phyloP scores from a whole-genome alignment of 805 yeast species.

The Candida odintsovae region DNA sequence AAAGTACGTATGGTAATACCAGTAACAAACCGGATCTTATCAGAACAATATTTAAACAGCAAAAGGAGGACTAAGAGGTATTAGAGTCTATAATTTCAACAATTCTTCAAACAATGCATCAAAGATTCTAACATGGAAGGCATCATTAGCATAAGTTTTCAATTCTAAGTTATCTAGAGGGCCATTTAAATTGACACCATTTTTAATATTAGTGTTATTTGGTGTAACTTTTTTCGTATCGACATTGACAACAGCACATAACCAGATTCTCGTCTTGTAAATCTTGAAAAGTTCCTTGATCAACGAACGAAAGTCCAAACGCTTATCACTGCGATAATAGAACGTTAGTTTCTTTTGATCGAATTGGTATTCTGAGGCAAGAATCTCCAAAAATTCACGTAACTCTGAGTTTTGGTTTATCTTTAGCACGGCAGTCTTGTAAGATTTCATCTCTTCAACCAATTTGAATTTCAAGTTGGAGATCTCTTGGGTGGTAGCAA shows the following conservation, averaged over 20 bases:
- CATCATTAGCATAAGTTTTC: slow-evolving; percentile 10
- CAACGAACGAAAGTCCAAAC: slow-evolving; percentile 69
- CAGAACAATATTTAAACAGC: too few relatives aligned
- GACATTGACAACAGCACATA: slow-evolving; percentile 50
- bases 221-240: not conserved
- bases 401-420: slow-evolving; percentile 31
- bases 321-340: slow-evolving; percentile 56
- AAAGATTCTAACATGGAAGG: slow-evolving; percentile 24
- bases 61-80: too few relatives aligned
- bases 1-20: not conserved
- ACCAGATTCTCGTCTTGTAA: slow-evolving; percentile 77
- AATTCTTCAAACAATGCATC: slow-evolving; percentile 9
- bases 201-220: slow-evolving; percentile 2
- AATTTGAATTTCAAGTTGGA: slow-evolving; percentile 56
- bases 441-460: slow-evolving; percentile 67
- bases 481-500: slow-evolving; percentile 69
- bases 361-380: slow-evolving; percentile 78
- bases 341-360: slow-evolving; percentile 74
- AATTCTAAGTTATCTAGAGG: slow-evolving; percentile 13
- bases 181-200: slow-evolving; percentile 5
- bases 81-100: slow-evolving; percentile 1
- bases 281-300: slow-evolving; percentile 70
- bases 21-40: too few relatives aligned
- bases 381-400: slow-evolving; percentile 47
- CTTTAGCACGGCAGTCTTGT: slow-evolving; percentile 55